Evolutionary conservation across 148 eudicot genomes (phyloP), one percentile per base, ranked within the genome.

Genomic region (Silene latifolia): DNA sequence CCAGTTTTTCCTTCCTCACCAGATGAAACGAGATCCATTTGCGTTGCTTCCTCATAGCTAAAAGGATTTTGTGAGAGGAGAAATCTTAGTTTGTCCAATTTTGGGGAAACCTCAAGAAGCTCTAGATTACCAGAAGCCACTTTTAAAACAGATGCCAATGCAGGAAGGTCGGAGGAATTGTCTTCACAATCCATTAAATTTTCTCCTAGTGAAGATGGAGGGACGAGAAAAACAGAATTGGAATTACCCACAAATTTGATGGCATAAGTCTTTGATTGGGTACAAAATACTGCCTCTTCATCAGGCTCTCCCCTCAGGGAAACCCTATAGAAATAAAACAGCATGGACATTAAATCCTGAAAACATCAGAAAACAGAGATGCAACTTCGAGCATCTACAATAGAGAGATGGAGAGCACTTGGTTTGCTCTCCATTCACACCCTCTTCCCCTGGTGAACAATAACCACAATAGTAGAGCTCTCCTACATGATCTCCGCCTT

Each of bases 231-330:
- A 47, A 86, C 89, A 0, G 97, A 90, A 66, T 95, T 95, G 78
- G 98, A 95, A 35, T 87, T 90, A 23, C 97, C 97, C 63, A 95
- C 98, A 81, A 86, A 95, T 67, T 95, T 95, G 66, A 95, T 66
- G 2, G 88, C 88, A 54, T 89, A 95, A 44, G 98, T 95, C 86
- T 88, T 92, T 61, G 98, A 84, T 60, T 66, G 63, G 32, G 98
- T 95, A 76, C 98, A 92, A 44, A 95, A 80, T 72, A 95, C 98
- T 64, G 91, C 96, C 72, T 95, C 98, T 81, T 95, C 98, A 79
- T 92, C 82, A 2, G 84, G 88, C 71, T 89, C 88, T 71, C 98
- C 98, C 84, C 98, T 87, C 63, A 95, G 56, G 51, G 92, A 83
- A 57, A 89, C 97, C 63, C 97, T 94, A 71, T 65, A 78, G 18